Evolutionary conservation across 225 moss, liverwort and hornwort genomes (phyloP), one percentile per base, ranked within the genome.

Genomic region (Polytrichum formosum): DNA sequence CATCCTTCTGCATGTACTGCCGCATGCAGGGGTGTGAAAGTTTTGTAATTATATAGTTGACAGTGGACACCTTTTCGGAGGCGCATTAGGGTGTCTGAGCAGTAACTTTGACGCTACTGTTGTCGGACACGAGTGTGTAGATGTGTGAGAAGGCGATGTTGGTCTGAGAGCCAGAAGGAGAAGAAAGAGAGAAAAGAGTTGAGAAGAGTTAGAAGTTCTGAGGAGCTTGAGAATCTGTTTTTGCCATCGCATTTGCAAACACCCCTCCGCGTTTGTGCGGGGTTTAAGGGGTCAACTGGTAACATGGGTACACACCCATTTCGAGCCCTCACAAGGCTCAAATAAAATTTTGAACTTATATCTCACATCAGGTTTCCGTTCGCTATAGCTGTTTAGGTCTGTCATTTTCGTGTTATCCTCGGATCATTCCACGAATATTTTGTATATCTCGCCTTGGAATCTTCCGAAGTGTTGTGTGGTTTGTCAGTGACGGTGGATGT

Each of bases 11-110:
- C 46, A 46, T 46, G 46, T 46, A 46, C 46, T 46, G 46, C 46
- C 46, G 46, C 46, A 46, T 63, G 62, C 22, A 46, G 6, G 66
- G 66, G 54, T 67, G 26, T 18, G 53, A 23, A 46, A 67, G 53
- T 67, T 67, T 54, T 67, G 67, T 67, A 54, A 67, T 46, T 46
- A 46, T 18, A 27, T 67, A 67, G 21, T 54, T 53, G 67, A 67
- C 22, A 53, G 1, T 1, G 26, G 26, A 26, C 26, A 26, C 1
- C 22, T 53, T 54, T 6, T 58, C 18, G 21, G 54, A 25, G 54
- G 67, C 26, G 53, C 26, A 67, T 54, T 26, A 67, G 54, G 67
- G 53, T 54, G 67, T 67, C 13, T 2, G 26, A n/a, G 29, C 23
- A 28, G 30, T 19, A 31, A 7, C 31, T 33, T 66, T 22, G 53